phyloP scores from a whole-genome alignment of 164 flowering plant genomes.

The Umbellularia californica region DNA sequence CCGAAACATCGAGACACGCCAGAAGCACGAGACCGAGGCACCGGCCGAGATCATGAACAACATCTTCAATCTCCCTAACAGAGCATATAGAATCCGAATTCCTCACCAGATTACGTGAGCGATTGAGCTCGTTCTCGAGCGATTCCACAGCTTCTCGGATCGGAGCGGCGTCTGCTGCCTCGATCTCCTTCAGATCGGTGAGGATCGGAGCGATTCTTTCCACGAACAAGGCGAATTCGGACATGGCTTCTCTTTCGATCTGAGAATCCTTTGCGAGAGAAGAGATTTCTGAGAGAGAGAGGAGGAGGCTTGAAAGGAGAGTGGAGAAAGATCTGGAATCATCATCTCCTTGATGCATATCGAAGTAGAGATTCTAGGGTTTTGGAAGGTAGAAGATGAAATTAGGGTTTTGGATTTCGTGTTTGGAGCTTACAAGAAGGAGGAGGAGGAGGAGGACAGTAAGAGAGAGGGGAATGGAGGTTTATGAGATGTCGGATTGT shows the following conservation, averaged over 20 bases:
- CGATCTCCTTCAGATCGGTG: slow-evolving; percentile 25
- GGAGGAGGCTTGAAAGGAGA: not conserved
- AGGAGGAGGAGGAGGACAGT: no score
- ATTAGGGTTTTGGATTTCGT: no score
- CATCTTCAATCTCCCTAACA: slow-evolving; percentile 25
- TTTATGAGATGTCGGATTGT: no score
- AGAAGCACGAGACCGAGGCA: slow-evolving; percentile 57
- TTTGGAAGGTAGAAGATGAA: no score
- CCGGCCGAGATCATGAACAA: slow-evolving; percentile 45
- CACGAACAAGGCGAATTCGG: slow-evolving; percentile 33
- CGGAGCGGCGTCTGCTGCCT: slow-evolving; percentile 20
- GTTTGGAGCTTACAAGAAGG: no score
- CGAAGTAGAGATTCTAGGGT: no score
- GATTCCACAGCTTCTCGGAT: slow-evolving; percentile 42
- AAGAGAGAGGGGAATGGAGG: no score
- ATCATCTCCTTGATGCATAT: not conserved
- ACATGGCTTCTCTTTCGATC: not conserved
- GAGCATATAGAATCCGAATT: slow-evolving; percentile 13
- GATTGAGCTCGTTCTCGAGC: slow-evolving; percentile 34
- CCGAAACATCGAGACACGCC: slow-evolving; percentile 30
- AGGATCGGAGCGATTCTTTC: slow-evolving; percentile 41
- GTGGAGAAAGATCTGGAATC: not conserved
- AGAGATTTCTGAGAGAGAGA: not conserved
- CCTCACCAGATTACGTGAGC: slow-evolving; percentile 27
- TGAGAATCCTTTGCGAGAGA: not conserved